Conservation (phyloP, 768 basidiomycete species). For the Calvatia gigantea region DNA sequence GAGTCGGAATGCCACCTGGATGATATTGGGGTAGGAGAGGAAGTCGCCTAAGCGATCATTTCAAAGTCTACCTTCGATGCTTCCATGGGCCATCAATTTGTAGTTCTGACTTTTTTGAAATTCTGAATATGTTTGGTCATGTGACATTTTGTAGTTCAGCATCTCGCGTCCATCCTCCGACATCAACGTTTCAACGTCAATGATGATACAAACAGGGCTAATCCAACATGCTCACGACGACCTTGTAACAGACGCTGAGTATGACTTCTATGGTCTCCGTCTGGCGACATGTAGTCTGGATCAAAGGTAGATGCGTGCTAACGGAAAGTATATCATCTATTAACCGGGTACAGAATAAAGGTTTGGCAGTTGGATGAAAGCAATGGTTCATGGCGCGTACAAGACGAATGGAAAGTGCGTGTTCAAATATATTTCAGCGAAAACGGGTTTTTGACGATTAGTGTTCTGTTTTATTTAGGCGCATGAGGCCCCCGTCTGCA, state of each 20-base stretch:
- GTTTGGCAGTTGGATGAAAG: constrained; percentile 77
- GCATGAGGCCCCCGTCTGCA: constrained; percentile 89
- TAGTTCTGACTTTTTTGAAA: no score
- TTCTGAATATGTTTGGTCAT: background rate
- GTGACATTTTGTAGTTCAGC: background rate
- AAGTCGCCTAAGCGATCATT: no score
- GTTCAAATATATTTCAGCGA: background rate
- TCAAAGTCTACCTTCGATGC: no score
- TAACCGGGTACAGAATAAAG: constrained; percentile 65
- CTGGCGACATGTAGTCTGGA: constrained; percentile 82
- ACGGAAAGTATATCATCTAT: no score
- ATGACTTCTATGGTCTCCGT: constrained; percentile 85
- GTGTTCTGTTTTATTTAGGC: constrained; percentile 51
- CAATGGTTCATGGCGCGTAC: constrained; percentile 70
- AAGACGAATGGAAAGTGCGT: constrained; percentile 89
- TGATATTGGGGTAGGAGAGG: no score
- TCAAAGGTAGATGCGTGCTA: constrained; percentile 59
- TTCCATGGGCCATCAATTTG: no score
- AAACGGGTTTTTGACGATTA: background rate
- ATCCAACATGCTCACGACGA: constrained; percentile 78
- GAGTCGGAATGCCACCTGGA: no score
- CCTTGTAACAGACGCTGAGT: constrained; percentile 81
- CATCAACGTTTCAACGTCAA: background rate
- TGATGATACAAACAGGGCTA: constrained; percentile 77
- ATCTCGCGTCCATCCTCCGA: background rate